Evolutionary conservation across 768 basidiomycete species (phyloP).

Genomic region (Suillus alpinus): DNA sequence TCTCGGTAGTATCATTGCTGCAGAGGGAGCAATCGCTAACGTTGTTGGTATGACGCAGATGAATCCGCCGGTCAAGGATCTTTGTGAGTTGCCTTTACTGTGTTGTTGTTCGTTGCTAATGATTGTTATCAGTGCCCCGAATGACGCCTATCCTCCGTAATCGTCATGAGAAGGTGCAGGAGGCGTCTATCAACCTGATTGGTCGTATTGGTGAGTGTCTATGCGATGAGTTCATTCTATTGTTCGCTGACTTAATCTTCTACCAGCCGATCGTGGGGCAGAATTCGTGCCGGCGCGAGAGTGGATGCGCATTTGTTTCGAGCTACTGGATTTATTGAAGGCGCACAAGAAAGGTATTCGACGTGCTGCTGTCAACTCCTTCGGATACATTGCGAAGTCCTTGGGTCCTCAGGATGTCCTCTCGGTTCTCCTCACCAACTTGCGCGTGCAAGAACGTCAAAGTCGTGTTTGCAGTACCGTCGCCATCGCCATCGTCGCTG

Average conservation of each 20-base stretch:
- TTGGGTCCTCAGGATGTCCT: conserved; percentile 98
- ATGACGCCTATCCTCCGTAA: conserved; percentile 99
- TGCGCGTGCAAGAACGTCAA: conserved; percentile 98
- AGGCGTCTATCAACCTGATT: conserved; percentile 98
- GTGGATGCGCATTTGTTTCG: conserved; percentile 99
- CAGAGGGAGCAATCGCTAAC: conserved; percentile 97
- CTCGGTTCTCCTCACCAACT: conserved; percentile 90
- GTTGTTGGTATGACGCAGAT: conserved; percentile 99
- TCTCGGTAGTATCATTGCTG: conserved; percentile 97
- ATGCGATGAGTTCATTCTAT: not conserved
- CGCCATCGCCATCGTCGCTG: conserved; percentile 93
- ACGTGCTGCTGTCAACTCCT: conserved; percentile 98
- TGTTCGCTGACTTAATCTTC: not conserved
- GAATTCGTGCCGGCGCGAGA: conserved; percentile 98
- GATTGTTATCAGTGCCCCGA: conserved; percentile 71
- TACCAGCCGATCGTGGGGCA: conserved; percentile 90
- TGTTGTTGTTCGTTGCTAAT: conserved; percentile 1
- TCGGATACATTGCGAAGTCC: conserved; percentile 99
- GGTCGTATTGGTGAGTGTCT: conserved; percentile 75
- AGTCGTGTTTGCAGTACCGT: conserved; percentile 98
- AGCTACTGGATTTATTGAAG: conserved; percentile 92
- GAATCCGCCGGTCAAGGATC: conserved; percentile 99
- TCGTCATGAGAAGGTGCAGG: conserved; percentile 98
- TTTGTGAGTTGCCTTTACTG: conserved; percentile 55
- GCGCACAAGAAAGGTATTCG: conserved; percentile 99